Conservation (phyloP, 2,329 filamentous ascomycete species). For the Fusarium agapanthi region DNA sequence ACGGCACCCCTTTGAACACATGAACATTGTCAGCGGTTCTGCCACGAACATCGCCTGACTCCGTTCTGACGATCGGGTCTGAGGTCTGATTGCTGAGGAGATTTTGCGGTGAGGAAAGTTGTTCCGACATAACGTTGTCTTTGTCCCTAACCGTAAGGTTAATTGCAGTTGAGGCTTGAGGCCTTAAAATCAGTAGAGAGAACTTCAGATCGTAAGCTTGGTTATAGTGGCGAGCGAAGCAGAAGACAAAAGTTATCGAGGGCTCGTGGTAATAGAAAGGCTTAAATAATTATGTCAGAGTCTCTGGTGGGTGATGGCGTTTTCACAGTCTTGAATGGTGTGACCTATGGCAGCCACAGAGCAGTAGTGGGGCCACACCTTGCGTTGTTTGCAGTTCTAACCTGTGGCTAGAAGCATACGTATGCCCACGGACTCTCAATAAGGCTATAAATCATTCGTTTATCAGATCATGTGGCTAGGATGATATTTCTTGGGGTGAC, state of each 20-base stretch:
- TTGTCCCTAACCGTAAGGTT: rapidly evolving
- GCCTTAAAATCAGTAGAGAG: rapidly evolving
- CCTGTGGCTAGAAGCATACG: not conserved
- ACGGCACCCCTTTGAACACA: not conserved
- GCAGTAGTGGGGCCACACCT: not conserved
- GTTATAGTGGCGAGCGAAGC: rapidly evolving
- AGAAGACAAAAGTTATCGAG: rapidly evolving
- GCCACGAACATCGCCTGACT: not conserved
- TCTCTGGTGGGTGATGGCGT: too few relatives aligned
- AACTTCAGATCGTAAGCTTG: rapidly evolving
- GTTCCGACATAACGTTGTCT: not conserved
- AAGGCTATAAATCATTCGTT: not conserved
- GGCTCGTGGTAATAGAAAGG: rapidly evolving
- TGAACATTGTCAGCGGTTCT: not conserved
- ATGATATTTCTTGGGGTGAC: not conserved
- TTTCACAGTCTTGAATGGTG: not conserved
- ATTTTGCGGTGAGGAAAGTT: not conserved
- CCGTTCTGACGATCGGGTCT: not conserved
- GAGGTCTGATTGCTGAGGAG: not conserved
- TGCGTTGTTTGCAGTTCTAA: not conserved
- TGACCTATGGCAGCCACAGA: not conserved
- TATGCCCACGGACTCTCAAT: not conserved
- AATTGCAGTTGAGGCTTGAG: not conserved
- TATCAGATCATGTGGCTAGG: not conserved
- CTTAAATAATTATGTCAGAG: not conserved